These are phyloP conservation scores for Tetrahymena elliotti DNA, from an alignment of 73 alveolate genomes.

Conservation along the genomic window DNA sequence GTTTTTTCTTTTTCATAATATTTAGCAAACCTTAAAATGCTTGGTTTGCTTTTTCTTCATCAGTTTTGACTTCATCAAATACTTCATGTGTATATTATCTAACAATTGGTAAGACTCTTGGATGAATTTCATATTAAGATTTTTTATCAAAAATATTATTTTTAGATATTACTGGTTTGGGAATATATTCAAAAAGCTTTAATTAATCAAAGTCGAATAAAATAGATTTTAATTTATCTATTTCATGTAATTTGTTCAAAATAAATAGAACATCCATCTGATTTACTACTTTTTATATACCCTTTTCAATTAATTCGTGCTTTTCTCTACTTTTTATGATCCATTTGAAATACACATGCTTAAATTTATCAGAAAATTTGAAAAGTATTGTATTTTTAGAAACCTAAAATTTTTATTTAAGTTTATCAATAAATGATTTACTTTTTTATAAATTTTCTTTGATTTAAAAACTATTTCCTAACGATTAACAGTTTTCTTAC, in stretches of 20 bases:
- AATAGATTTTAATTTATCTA: slow-evolving; percentile 12
- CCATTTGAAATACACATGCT: background rate
- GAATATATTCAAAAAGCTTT: slow-evolving; percentile 15
- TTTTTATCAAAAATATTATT: too few relatives aligned
- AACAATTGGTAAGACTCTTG: too few relatives aligned
- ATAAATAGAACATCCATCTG: slow-evolving; percentile 16
- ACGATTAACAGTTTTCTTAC: background rate
- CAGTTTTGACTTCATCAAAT: too few relatives aligned
- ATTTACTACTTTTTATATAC: background rate
- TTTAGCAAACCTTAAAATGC: too few relatives aligned
- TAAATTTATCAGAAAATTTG: background rate
- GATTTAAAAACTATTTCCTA: background rate
- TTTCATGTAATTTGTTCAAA: slow-evolving; percentile 2
- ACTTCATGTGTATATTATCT: too few relatives aligned
- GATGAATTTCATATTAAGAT: too few relatives aligned
- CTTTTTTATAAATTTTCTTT: background rate
- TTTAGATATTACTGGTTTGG: too few relatives aligned
- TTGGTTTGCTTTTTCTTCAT: too few relatives aligned
- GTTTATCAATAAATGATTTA: background rate
- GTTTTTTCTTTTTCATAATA: too few relatives aligned
- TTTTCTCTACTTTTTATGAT: background rate
- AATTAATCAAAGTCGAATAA: slow-evolving; percentile 3
- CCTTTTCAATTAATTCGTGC: background rate
- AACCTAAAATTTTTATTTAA: background rate
- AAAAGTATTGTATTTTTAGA: background rate